Conservation (phyloP, 805 yeast species). For the Saturnispora halmiae region DNA sequence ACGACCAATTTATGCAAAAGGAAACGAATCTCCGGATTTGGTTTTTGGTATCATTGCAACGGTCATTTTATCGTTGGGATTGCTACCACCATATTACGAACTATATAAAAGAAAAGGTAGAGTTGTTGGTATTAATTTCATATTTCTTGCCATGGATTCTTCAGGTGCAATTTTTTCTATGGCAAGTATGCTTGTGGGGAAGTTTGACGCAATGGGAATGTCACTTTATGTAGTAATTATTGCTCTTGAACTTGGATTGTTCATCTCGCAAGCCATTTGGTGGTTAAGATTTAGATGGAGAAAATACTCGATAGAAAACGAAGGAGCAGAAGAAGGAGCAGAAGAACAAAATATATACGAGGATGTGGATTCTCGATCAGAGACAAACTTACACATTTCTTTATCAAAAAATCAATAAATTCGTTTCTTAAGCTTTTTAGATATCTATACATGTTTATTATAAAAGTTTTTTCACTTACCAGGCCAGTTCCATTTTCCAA, state of each 20-base stretch:
- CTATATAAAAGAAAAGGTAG: conserved; percentile 68
- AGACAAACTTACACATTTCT: too few relatives aligned
- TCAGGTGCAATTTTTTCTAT: conserved; percentile 74
- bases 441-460: neutral
- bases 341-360: neutral
- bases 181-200: conserved; percentile 47
- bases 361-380: neutral
- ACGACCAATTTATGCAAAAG: conserved; percentile 39
- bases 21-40: conserved; percentile 62
- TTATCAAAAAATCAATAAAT: neutral
- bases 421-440: neutral
- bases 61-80: conserved; percentile 62
- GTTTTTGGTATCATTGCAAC: conserved; percentile 78
- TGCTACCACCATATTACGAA: conserved; percentile 85
- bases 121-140: conserved; percentile 83
- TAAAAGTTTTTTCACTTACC: conserved; percentile 8
- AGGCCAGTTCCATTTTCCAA: conserved; percentile 28
- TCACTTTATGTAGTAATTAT: conserved; percentile 67
- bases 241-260: conserved; percentile 70
- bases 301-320: conserved; percentile 1
- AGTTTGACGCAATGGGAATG: conserved; percentile 69
- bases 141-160: conserved; percentile 67
- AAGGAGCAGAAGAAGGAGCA: conserved; percentile 1
- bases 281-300: conserved; percentile 33
- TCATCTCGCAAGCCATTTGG: conserved; percentile 67